Evolutionary conservation across 2,329 filamentous ascomycete genomes (phyloP).

Genomic region (Phaeosphaeriaceae sp.): DNA sequence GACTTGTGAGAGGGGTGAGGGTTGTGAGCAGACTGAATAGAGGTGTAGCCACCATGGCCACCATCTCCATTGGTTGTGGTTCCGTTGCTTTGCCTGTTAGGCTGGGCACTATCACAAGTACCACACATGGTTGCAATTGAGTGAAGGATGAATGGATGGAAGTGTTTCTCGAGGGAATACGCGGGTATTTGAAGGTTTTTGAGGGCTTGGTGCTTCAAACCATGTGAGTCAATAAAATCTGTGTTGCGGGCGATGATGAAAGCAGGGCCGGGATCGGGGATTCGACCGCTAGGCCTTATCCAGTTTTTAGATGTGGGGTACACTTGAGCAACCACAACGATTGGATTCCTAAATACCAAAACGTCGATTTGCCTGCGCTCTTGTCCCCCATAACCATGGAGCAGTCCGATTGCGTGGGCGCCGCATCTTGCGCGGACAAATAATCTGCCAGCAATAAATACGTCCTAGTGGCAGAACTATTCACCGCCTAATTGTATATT

Average conservation of each 20-base stretch:
- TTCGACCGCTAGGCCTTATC: slow-evolving; percentile 12
- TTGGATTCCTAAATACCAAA: too few species aligned
- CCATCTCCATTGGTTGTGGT: slow-evolving; percentile 55
- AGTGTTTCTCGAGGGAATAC: slow-evolving; percentile 17
- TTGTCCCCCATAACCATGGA: slow-evolving; percentile 16
- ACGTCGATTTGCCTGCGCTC: too few species aligned
- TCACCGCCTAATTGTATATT: too few species aligned
- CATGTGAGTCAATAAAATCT: slow-evolving; percentile 49
- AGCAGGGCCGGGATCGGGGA: slow-evolving; percentile 37
- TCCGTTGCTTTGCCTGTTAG: slow-evolving; percentile 48
- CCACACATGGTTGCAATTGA: slow-evolving; percentile 52
- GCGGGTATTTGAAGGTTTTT: slow-evolving; percentile 36
- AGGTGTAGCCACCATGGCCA: slow-evolving; percentile 62
- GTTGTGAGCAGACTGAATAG: slow-evolving; percentile 60
- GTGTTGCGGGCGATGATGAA: slow-evolving; percentile 38
- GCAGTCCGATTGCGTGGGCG: slow-evolving; percentile 6
- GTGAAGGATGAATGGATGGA: slow-evolving; percentile 11
- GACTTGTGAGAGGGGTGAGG: slow-evolving; percentile 54
- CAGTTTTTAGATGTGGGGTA: slow-evolving; percentile 14
- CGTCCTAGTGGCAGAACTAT: too few species aligned
- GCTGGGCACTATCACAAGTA: slow-evolving; percentile 47
- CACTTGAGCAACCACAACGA: not conserved
- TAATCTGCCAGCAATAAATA: too few species aligned
- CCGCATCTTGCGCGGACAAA: too few species aligned
- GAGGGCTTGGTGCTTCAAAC: slow-evolving; percentile 5